Percentiles rank a stretch among this genome's conserved stretches.
Conservation (phyloP, 805 yeast genomes). For the Priceomyces castillae region DNA sequence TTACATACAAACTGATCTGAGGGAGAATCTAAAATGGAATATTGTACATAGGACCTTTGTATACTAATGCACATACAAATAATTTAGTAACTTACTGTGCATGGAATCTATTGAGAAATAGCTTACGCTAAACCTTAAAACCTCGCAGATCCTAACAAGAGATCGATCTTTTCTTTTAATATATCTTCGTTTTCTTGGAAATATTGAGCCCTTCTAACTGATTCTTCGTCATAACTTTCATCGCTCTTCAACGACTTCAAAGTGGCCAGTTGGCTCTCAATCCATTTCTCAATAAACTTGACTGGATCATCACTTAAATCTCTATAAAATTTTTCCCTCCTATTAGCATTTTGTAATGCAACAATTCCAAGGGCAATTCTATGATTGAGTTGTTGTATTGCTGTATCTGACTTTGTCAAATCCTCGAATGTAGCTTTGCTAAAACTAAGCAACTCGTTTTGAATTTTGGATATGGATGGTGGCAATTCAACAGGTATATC, state of each 20-base stretch:
- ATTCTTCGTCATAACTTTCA: slow-evolving; percentile 84
- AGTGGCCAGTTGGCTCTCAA: slow-evolving; percentile 78
- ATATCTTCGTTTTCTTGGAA: slow-evolving; percentile 65
- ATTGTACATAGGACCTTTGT: background rate
- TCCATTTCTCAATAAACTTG: slow-evolving; percentile 67
- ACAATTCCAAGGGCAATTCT: slow-evolving; percentile 50
- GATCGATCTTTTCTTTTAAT: slow-evolving; percentile 73
- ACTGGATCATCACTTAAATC: slow-evolving; percentile 77
- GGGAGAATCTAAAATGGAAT: too few species aligned
- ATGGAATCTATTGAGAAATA: too few species aligned
- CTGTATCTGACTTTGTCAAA: slow-evolving; percentile 42
- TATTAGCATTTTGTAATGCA: slow-evolving; percentile 51
- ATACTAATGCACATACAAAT: background rate
- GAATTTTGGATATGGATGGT: slow-evolving; percentile 33
- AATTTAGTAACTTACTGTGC: too few species aligned
- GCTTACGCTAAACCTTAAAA: slow-evolving; percentile 29
- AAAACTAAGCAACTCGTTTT: slow-evolving; percentile 34
- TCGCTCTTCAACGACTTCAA: slow-evolving; percentile 86
- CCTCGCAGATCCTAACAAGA: slow-evolving; percentile 61
- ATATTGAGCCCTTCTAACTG: slow-evolving; percentile 79
- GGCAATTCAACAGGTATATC: slow-evolving; percentile 59
- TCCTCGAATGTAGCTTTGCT: slow-evolving; percentile 41
- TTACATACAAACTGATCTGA: too few species aligned
- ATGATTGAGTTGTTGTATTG: slow-evolving; percentile 40
- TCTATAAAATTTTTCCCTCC: slow-evolving; percentile 75